A percentile compares a stretch with the other conserved stretches of the same genome.
phyloP scores from a whole-genome alignment of 495 filamentous ascomycete genomes.

The Terfezia boudieri region DNA sequence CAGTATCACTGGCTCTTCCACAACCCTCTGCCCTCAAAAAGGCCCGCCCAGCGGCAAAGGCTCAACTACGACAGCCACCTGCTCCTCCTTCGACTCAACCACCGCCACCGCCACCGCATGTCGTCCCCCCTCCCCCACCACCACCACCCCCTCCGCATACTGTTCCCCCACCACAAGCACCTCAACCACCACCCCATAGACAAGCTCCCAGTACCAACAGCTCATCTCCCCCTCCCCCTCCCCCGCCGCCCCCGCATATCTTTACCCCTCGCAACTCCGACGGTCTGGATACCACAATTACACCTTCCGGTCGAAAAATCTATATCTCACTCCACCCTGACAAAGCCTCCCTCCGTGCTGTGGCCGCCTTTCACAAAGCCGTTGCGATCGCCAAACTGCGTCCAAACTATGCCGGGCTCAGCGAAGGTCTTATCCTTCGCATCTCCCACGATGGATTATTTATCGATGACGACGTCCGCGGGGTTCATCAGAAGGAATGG shows the following conservation, averaged over 20 bases:
- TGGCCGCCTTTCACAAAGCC: constrained; percentile 70
- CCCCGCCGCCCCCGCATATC: constrained; percentile 14
- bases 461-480: constrained; percentile 81
- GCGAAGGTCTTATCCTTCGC: constrained; percentile 64
- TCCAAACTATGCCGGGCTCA: constrained; percentile 49
- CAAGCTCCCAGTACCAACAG: neutral
- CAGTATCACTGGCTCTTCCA: too few relatives aligned
- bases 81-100: constrained; percentile 2
- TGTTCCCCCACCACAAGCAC: constrained; percentile 7
- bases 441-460: constrained; percentile 83
- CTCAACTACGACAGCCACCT: neutral
- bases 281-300: constrained; percentile 16
- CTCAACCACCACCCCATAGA: neutral
- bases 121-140: neutral
- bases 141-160: constrained; percentile 10
- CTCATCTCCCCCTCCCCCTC: constrained; percentile 9
- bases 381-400: constrained; percentile 62
- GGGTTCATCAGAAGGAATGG: constrained; percentile 82
- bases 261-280: constrained; percentile 13
- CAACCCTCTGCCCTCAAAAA: too few relatives aligned
- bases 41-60: too few relatives aligned
- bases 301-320: constrained; percentile 24
- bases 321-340: constrained; percentile 68
- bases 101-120: neutral
- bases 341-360: constrained; percentile 83